Evolutionary conservation across 1,284 basidiomycete species (phyloP).

Genomic region (Cryptococcus amylolentus): DNA sequence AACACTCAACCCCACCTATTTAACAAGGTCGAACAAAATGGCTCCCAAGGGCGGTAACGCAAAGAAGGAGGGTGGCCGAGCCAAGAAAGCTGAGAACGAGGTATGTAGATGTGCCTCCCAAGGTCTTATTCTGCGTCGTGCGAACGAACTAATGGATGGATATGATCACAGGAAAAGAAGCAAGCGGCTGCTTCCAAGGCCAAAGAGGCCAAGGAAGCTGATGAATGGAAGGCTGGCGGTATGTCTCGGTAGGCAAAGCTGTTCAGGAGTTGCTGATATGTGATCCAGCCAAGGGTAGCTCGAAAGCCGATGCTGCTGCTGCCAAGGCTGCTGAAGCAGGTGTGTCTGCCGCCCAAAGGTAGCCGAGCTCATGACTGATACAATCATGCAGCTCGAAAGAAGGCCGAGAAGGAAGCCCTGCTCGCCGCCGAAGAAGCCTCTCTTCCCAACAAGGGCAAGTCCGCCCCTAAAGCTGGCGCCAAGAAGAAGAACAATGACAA

Average conservation of each 20-base stretch:
- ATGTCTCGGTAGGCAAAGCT: slow-evolving; percentile 43
- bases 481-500: slow-evolving; percentile 26
- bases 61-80: slow-evolving; percentile 81
- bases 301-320: slow-evolving; percentile 64
- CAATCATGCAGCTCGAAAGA: slow-evolving; percentile 48
- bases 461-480: slow-evolving; percentile 38
- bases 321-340: slow-evolving; percentile 36
- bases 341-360: slow-evolving; percentile 5
- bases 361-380: not conserved
- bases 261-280: not conserved
- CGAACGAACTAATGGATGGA: no score
- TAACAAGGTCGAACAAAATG: slow-evolving; percentile 53
- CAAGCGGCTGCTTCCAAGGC: slow-evolving; percentile 22
- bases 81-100: slow-evolving; percentile 92
- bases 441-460: slow-evolving; percentile 61
- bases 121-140: not conserved
- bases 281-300: slow-evolving; percentile 45
- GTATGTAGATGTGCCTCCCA: slow-evolving; percentile 51
- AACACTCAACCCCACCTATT: no score
- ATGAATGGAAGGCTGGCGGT: slow-evolving; percentile 69
- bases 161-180: slow-evolving; percentile 28
- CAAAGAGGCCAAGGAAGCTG: slow-evolving; percentile 62
- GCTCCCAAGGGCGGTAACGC: slow-evolving; percentile 74
- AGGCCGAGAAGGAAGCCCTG: slow-evolving; percentile 53
- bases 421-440: slow-evolving; percentile 78